phyloP scores from a whole-genome alignment of 768 basidiomycete genomes.

The Suillus tomentosus region DNA sequence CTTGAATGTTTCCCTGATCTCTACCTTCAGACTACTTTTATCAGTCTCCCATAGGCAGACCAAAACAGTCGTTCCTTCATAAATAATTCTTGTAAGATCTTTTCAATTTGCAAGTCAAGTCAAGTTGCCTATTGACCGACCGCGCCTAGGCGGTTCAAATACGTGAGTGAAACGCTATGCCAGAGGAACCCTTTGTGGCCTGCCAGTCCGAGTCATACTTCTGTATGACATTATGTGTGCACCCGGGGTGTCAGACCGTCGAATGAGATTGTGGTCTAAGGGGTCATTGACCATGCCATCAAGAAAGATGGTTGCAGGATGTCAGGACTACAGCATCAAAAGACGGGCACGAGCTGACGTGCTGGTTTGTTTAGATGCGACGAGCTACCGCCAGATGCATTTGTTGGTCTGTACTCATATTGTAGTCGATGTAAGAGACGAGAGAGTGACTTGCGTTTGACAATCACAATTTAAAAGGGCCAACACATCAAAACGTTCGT shows the following conservation, averaged over 20 bases:
- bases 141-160: too few relatives aligned
- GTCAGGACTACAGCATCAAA: conserved; percentile 44
- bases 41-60: too few relatives aligned
- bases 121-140: too few relatives aligned
- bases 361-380: conserved; percentile 48
- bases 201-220: too few relatives aligned
- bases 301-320: conserved; percentile 13
- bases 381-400: conserved; percentile 54
- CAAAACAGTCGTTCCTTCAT: too few relatives aligned
- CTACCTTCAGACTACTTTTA: too few relatives aligned
- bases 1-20: too few relatives aligned
- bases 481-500: not conserved
- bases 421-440: not conserved
- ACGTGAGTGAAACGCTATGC: too few relatives aligned
- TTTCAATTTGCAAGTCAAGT: too few relatives aligned
- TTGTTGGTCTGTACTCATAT: conserved; percentile 56
- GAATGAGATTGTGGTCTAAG: conserved; percentile 78
- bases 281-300: conserved; percentile 90
- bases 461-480: not conserved
- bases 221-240: too few relatives aligned
- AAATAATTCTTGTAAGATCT: too few relatives aligned
- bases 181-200: too few relatives aligned
- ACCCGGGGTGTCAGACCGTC: conserved; percentile 82
- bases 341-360: conserved; percentile 68
- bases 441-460: not conserved